Evolutionary conservation across 805 yeast species (phyloP).

Genomic region (Yarrowia sp.): DNA sequence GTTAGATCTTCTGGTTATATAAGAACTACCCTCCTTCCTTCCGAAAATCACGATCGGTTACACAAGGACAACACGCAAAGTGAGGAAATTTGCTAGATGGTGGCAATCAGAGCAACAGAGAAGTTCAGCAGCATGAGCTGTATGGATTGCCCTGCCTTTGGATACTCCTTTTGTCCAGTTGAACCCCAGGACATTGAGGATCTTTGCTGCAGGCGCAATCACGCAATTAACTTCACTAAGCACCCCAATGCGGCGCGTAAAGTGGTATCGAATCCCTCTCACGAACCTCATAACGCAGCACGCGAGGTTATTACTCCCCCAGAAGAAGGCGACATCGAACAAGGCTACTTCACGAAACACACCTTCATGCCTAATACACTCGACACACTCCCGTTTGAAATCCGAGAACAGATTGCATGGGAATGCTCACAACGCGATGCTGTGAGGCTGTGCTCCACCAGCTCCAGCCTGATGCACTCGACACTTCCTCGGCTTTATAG

Average conservation of each 20-base stretch:
- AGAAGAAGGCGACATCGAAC: background rate
- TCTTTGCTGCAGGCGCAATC: slow-evolving; percentile 16
- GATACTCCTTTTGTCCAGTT: slow-evolving; percentile 13
- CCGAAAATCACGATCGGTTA: too few relatives aligned
- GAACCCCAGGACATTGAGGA: slow-evolving; percentile 35
- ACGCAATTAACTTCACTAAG: slow-evolving; percentile 12
- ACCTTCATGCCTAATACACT: slow-evolving; percentile 29
- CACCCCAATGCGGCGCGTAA: background rate
- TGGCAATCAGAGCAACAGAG: background rate
- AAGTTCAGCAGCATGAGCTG: slow-evolving; percentile 17
- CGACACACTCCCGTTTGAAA: slow-evolving; percentile 46
- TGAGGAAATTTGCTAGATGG: background rate
- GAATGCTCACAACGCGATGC: slow-evolving; percentile 49
- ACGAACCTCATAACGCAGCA: background rate
- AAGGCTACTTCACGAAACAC: background rate
- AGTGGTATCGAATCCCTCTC: background rate
- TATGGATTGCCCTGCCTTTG: slow-evolving; percentile 30
- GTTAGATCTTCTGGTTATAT: background rate
- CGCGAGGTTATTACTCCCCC: slow-evolving; percentile 9
- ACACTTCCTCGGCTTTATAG: slow-evolving; percentile 46
- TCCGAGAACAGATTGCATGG: slow-evolving; percentile 45
- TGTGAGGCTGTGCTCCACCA: slow-evolving; percentile 47
- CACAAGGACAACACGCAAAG: too few relatives aligned
- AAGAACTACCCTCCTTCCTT: background rate
- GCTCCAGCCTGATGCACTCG: slow-evolving; percentile 43